Percentiles rank a stretch among this genome's conserved stretches.
Conservation (phyloP, 1,284 basidiomycete genomes). For the Inonotus obliquus region DNA sequence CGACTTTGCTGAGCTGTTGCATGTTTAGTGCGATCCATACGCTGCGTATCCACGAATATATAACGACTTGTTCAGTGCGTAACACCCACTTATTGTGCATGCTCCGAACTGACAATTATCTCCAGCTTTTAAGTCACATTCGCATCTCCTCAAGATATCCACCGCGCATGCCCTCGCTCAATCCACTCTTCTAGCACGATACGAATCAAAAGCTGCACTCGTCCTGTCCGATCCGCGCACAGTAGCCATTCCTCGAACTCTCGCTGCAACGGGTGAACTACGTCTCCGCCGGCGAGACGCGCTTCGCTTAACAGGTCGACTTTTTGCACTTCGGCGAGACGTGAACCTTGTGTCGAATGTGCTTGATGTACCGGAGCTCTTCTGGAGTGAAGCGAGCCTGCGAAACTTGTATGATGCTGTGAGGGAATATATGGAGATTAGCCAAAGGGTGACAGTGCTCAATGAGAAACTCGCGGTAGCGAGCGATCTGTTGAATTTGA, state of each 20-base stretch:
- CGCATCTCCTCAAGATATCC: slow-evolving; percentile 84
- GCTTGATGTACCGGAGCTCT: slow-evolving; percentile 91
- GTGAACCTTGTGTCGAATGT: slow-evolving; percentile 93
- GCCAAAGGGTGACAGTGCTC: slow-evolving; percentile 77
- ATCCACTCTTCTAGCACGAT: slow-evolving; percentile 87
- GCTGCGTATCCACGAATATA: slow-evolving; percentile 86
- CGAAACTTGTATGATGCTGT: slow-evolving; percentile 91
- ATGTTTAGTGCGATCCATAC: slow-evolving; percentile 71
- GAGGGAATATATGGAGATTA: slow-evolving; percentile 92
- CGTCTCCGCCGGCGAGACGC: slow-evolving; percentile 79
- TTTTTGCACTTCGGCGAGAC: slow-evolving; percentile 88
- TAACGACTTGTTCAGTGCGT: slow-evolving; percentile 87
- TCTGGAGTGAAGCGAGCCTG: slow-evolving; percentile 92
- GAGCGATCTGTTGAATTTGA: slow-evolving; percentile 86
- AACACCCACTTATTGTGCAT: background rate
- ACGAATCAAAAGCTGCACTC: slow-evolving; percentile 77
- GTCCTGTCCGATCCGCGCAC: slow-evolving; percentile 79
- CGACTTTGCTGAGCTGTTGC: slow-evolving; percentile 14
- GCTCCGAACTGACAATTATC: slow-evolving; percentile 4
- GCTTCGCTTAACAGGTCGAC: slow-evolving; percentile 78
- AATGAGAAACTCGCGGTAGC: slow-evolving; percentile 89
- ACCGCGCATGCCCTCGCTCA: slow-evolving; percentile 93
- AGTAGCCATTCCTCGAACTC: slow-evolving; percentile 79
- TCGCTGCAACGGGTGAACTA: slow-evolving; percentile 77
- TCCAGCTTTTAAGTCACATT: slow-evolving; percentile 82